Conservation (phyloP, 2,329 filamentous ascomycete species). For the Cyanodermella asteris region DNA sequence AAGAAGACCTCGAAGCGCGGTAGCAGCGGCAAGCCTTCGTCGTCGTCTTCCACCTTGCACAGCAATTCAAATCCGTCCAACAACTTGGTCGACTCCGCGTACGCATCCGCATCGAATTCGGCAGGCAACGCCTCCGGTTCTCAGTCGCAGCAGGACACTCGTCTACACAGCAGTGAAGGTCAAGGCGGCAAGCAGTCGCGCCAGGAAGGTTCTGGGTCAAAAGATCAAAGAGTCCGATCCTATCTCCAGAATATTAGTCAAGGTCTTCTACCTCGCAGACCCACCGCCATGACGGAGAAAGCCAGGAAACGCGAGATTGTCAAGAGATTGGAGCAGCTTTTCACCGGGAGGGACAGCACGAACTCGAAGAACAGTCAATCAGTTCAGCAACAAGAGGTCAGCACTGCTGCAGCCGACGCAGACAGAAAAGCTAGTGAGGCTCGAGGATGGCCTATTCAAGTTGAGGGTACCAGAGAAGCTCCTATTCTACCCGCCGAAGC, state of each 20-base stretch:
- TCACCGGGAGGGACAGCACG: constrained; percentile 43
- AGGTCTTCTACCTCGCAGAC: constrained; percentile 40
- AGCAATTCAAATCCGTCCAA: too few relatives aligned
- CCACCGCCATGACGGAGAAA: constrained; percentile 41
- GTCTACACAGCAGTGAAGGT: too few relatives aligned
- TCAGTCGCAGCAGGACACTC: constrained; percentile 8
- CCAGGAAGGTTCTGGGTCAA: constrained; percentile 9
- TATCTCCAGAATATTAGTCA: constrained; percentile 54
- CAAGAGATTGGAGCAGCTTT: constrained; percentile 55
- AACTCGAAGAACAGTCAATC: constrained; percentile 24
- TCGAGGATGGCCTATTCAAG: constrained; percentile 6
- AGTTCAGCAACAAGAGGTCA: constrained; percentile 35
- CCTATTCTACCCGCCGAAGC: constrained; percentile 16
- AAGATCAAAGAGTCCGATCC: constrained; percentile 40
- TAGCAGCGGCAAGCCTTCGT: too few relatives aligned
- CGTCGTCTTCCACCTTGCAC: constrained; percentile 52
- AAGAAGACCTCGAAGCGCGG: constrained; percentile 22
- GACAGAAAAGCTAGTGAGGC: constrained; percentile 11
- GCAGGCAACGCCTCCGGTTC: background rate
- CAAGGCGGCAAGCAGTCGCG: constrained; percentile 7
- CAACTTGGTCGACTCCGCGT: too few relatives aligned
- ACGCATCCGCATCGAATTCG: constrained; percentile 18
- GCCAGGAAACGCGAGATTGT: constrained; percentile 60
- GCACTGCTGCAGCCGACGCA: constrained; percentile 26
- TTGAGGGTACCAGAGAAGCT: constrained; percentile 20